A percentile compares a stretch with the other conserved stretches of the same genome.
These are phyloP conservation scores for Torrubiellomyces zombiae DNA, from an alignment of 2,329 filamentous ascomycete genomes.

Conservation along the genomic window DNA sequence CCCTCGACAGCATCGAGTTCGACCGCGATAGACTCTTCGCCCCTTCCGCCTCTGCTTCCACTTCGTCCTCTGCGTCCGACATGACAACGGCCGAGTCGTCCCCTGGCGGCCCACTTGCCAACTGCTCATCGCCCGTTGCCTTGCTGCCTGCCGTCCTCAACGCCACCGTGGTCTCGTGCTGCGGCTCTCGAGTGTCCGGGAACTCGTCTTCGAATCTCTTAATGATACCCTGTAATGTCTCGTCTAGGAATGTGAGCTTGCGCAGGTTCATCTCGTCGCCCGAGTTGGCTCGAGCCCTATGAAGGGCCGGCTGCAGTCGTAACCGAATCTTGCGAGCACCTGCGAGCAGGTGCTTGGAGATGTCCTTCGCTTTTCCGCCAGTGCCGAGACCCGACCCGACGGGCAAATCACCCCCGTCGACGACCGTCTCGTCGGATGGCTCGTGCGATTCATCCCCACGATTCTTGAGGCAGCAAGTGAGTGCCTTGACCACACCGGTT, in stretches of 20 bases:
- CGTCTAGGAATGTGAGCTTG: slow-evolving; percentile 73
- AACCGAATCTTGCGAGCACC: slow-evolving; percentile 79
- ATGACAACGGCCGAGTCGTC: slow-evolving; percentile 19
- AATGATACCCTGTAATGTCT: slow-evolving; percentile 81
- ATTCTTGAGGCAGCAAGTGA: slow-evolving; percentile 80
- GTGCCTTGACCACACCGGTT: slow-evolving; percentile 84
- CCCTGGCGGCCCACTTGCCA: slow-evolving; percentile 10
- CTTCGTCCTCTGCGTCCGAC: slow-evolving; percentile 34
- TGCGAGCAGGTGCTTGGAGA: slow-evolving; percentile 77
- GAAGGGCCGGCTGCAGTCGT: slow-evolving; percentile 68
- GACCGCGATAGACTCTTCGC: slow-evolving; percentile 28
- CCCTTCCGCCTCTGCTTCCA: slow-evolving; percentile 22
- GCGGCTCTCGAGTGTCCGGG: slow-evolving; percentile 55
- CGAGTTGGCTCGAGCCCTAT: slow-evolving; percentile 50
- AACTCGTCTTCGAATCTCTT: slow-evolving; percentile 93
- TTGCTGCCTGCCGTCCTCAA: slow-evolving; percentile 3
- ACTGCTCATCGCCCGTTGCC: slow-evolving; percentile 8
- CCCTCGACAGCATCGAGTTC: slow-evolving; percentile 36
- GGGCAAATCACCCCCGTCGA: slow-evolving; percentile 31
- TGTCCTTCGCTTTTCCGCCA: slow-evolving; percentile 60
- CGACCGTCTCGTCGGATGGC: slow-evolving; percentile 34
- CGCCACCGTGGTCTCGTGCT: not conserved
- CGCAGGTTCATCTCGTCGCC: slow-evolving; percentile 64
- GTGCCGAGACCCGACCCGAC: slow-evolving; percentile 22
- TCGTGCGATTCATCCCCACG: slow-evolving; percentile 44